Percentiles rank a stretch among this genome's conserved stretches.
phyloP scores from a whole-genome alignment of 2,329 filamentous ascomycete genomes.

The Diaporthe sp. region DNA sequence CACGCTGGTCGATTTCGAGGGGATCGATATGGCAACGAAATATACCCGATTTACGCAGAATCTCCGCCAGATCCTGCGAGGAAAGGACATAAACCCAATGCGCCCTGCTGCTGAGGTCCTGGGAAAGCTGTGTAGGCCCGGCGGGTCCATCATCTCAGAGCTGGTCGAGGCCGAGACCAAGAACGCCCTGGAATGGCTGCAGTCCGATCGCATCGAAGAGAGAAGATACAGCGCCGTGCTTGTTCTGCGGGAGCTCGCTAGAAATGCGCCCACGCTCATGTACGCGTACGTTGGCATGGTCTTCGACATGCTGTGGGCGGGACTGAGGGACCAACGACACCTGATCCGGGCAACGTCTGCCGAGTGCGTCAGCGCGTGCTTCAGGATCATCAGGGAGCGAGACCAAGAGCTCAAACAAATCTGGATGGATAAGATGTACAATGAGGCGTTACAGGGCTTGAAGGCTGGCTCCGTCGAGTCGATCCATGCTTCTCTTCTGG shows the following conservation, averaged over 20 bases:
- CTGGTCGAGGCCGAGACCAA: constrained; percentile 97
- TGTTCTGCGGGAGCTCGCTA: constrained; percentile 89
- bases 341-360: constrained; percentile 93
- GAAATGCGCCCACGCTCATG: constrained; percentile 94
- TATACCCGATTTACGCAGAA: constrained; percentile 95
- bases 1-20: constrained; percentile 94
- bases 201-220: constrained; percentile 94
- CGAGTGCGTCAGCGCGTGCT: constrained; percentile 93
- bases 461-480: constrained; percentile 86
- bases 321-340: constrained; percentile 88
- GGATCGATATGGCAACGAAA: constrained; percentile 92
- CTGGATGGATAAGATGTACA: constrained; percentile 93
- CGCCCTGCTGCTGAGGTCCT: constrained; percentile 89
- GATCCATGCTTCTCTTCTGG: constrained; percentile 93
- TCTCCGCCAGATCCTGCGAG: constrained; percentile 87
- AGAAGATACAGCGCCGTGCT: constrained; percentile 93
- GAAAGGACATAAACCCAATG: constrained; percentile 93
- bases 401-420: constrained; percentile 88
- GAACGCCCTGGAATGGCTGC: constrained; percentile 95
- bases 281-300: constrained; percentile 96
- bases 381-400: constrained; percentile 94
- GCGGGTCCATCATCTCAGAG: constrained; percentile 93
- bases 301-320: constrained; percentile 96
- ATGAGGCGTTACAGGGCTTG: constrained; percentile 85
- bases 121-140: constrained; percentile 90